Base-by-base conservation (phyloP, 148 eudicot species). In the Vaccinium macrocarpon region DNA sequence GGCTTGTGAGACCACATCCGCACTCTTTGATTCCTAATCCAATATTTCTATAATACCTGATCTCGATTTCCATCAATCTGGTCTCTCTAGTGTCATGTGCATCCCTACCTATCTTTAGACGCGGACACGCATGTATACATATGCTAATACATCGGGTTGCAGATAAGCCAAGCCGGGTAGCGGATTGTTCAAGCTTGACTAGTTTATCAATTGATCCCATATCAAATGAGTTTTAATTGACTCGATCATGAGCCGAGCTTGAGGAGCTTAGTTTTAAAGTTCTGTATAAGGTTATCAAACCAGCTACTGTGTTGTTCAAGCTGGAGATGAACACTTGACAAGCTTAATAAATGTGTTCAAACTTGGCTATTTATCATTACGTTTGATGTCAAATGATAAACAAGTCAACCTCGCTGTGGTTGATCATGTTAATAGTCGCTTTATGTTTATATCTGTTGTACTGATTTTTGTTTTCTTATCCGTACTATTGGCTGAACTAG, bases 1-100 rank as follows among this genome's bases (percentile, higher is more conserved):
- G 7, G 52, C n/a, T 21, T 66, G 29, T 13, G 82, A 29, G 8
- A 66, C 70, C 77, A 19, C 6, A 64, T 35, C 25, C 7, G 15
- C 23, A 32, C 66, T 66, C 23, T 55, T 29, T 1, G 50, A 84
- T 35, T 35, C 76, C 8, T 66, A 38, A 32, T 49, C 78, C 66
- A 6, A 51, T 15, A 52, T 84, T 81, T 50, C 70, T 81, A 51
- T 27, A 74, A 27, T 59, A 32, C 32, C 50, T 49, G 21, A 64
- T 46, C 59, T 8, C 18, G 13, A 50, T 50, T 42, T n/a, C 35
- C 27, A 23, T 35, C 46, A 89, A 29, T 68, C 75, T 13, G 89
- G 90, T 90, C 16, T 59, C 51, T 35, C 25, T 25, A 38, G 46
- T 42, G 46, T 42, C 46, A 42, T 42, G 46, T 5, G 71, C 71